phyloP scores from a whole-genome alignment of 306 rosid genomes.

The Cicer arietinum region DNA sequence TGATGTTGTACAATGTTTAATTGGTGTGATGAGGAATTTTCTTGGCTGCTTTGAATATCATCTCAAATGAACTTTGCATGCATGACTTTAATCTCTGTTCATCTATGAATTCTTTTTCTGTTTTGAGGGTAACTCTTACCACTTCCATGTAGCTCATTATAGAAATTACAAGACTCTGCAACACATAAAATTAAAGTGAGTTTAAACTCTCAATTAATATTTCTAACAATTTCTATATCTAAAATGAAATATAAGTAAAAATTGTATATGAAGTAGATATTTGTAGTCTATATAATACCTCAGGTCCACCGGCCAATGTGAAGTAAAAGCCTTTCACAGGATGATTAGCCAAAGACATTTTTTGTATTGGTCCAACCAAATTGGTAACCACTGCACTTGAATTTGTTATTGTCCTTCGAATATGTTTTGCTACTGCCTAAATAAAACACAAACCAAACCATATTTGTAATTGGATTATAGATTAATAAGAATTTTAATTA shows the following conservation, averaged over 20 bases:
- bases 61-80: slow-evolving; percentile 54
- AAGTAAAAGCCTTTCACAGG: slow-evolving; percentile 57
- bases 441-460: neutral
- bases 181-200: slow-evolving; percentile 8
- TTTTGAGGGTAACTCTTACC: slow-evolving; percentile 50
- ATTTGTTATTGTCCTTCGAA: slow-evolving; percentile 47
- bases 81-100: slow-evolving; percentile 51
- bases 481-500: no score
- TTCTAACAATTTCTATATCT: no score
- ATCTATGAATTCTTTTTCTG: slow-evolving; percentile 55
- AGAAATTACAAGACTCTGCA: slow-evolving; percentile 59
- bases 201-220: no score
- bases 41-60: slow-evolving; percentile 46
- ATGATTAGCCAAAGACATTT: slow-evolving; percentile 55
- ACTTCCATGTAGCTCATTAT: slow-evolving; percentile 62
- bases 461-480: neutral
- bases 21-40: slow-evolving; percentile 10
- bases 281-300: slow-evolving; percentile 47
- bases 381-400: slow-evolving; percentile 60
- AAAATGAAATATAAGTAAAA: no score
- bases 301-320: slow-evolving; percentile 54
- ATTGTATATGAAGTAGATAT: no score
- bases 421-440: slow-evolving; percentile 58
- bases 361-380: slow-evolving; percentile 64
- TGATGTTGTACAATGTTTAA: neutral